Evolutionary conservation across 2,329 filamentous ascomycete species (phyloP).

Genomic region (Bipolaris zeicola): DNA sequence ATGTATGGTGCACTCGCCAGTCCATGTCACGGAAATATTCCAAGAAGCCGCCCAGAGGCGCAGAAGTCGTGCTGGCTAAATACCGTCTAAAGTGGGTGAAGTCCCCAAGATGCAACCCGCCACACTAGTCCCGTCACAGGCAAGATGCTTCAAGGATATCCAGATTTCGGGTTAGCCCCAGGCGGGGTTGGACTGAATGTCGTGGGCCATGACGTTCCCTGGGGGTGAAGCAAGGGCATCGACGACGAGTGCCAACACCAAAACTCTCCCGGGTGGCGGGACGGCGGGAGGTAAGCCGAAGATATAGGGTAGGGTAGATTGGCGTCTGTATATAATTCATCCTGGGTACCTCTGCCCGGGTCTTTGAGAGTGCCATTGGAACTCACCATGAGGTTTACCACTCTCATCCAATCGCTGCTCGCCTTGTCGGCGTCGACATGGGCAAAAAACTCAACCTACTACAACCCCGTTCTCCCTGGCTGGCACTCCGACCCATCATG

Average conservation of each 20-base stretch:
- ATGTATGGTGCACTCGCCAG: not conserved
- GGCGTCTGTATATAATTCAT: not conserved
- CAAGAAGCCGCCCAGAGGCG: not conserved
- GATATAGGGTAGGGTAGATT: not conserved
- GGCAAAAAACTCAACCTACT: not conserved
- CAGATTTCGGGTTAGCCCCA: not conserved
- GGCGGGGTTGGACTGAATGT: not conserved
- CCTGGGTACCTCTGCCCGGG: not conserved
- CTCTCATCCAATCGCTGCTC: not conserved
- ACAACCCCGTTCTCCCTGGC: constrained; percentile 34
- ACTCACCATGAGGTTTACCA: not conserved
- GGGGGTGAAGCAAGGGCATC: not conserved
- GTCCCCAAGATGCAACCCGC: not conserved
- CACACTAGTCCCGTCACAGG: not conserved
- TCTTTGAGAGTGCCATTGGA: not conserved
- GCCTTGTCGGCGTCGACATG: not conserved
- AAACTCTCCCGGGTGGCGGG: not conserved
- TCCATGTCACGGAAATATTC: not conserved
- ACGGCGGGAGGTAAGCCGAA: not conserved
- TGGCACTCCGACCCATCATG: constrained; percentile 59
- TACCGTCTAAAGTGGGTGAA: constrained; percentile 1
- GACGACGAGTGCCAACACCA: not conserved
- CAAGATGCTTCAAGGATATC: not conserved
- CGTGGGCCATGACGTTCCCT: not conserved
- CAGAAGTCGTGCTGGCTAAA: not conserved